Evolutionary conservation across 352 stramenopile species (phyloP), one percentile per base, ranked within the genome.

Genomic region (Phytophthora crassamura): DNA sequence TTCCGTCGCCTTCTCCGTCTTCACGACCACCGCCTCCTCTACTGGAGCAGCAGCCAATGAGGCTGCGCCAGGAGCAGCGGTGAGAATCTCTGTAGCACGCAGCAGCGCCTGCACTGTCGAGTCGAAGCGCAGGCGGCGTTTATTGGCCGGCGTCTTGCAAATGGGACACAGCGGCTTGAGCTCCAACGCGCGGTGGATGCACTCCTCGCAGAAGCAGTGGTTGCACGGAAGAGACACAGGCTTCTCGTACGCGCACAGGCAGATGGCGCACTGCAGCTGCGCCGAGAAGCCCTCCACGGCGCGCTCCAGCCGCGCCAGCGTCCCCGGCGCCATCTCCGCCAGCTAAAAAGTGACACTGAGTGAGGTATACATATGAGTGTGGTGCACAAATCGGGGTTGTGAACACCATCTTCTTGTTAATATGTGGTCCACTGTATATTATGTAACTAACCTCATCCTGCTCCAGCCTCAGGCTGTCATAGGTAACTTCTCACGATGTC

Each of bases 171-270:
- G 55, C 15, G 80, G 55, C 63, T 92, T 93, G 63, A 94, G 81
- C 63, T 91, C 81, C 12, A 96, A 69, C 39, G 86, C 83, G 50
- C 84, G 84, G 61, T 93, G 77, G 70, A 96, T 96, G 70, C 88
- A 96, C 57, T 93, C 84, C 56, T 93, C 82, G 52, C 88, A 96
- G 67, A 94, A 96, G 67, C 81, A 93, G 74, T 96, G 88, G 62
- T 94, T 92, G 64, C 88, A 96, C 15, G 88, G 88, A 64, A 96
- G 62, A 9, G 88, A 94, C 34, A 83, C 75, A 25, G 88, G 84
- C 32, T 64, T 78, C 7, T 77, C 72, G 67, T 93, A 92, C 35
- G 80, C 72, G 65, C 82, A 92, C 18, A 96, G 74, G 51, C 88
- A 96, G 54, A 96, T 96, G 42, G 86, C 79, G 63, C 88, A 96